These are phyloP conservation scores for Lasiosphaeria hispida DNA, from an alignment of 495 filamentous ascomycete genomes.

Conservation along the genomic window DNA sequence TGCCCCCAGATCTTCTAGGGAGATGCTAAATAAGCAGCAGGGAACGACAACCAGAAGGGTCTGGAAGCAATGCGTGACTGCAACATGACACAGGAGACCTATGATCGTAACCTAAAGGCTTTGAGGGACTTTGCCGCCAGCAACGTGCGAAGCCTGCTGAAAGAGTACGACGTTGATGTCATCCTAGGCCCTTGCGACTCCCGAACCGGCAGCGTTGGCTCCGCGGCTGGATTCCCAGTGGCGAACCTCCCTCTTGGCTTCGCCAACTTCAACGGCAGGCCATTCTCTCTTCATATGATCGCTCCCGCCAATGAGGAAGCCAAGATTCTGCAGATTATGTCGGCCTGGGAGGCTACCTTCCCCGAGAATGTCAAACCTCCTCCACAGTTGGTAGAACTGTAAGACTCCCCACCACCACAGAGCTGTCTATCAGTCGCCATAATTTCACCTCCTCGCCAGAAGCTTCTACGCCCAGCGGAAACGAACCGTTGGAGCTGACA, in stretches of 20 bases:
- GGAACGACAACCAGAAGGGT: background rate
- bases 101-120: background rate
- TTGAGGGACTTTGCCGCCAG: background rate
- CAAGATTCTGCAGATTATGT: background rate
- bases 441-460: too few species aligned
- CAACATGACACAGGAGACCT: background rate
- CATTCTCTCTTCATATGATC: background rate
- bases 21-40: background rate
- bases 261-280: background rate
- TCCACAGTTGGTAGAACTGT: too few species aligned
- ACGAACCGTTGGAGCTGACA: too few species aligned
- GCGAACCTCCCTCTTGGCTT: background rate
- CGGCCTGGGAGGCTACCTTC: background rate
- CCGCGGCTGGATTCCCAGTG: background rate
- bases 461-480: too few species aligned
- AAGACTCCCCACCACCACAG: too few species aligned
- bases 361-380: too few species aligned
- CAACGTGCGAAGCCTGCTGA: background rate
- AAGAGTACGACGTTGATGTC: background rate
- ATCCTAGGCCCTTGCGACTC: conserved; percentile 1
- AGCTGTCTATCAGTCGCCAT: too few species aligned
- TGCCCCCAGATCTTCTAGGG: background rate
- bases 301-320: background rate
- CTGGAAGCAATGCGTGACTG: background rate
- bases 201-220: background rate